Conservation (phyloP, 768 basidiomycete genomes). For the Psilocybe sp. region DNA sequence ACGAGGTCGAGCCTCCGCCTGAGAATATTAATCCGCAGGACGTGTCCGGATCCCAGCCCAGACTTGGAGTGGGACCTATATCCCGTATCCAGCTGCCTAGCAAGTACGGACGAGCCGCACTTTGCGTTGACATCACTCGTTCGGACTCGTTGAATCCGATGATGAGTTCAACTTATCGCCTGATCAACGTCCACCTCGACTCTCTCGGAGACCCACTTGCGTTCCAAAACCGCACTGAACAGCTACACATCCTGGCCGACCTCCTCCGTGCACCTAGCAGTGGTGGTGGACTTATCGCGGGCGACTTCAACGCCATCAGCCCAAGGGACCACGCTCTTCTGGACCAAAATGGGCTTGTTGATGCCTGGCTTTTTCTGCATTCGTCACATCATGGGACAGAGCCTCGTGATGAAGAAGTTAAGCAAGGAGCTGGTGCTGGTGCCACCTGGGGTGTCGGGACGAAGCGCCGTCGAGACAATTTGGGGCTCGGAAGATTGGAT, state of each 20-base stretch:
- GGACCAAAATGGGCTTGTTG: slow-evolving; percentile 34
- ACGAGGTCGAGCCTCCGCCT: slow-evolving; percentile 16
- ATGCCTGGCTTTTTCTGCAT: slow-evolving; percentile 39
- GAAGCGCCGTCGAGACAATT: slow-evolving; percentile 23
- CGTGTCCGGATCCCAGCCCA: slow-evolving; percentile 12
- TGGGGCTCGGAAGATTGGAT: slow-evolving; percentile 32
- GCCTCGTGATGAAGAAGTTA: too few relatives aligned
- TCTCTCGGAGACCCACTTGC: slow-evolving; percentile 20
- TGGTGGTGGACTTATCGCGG: slow-evolving; percentile 39
- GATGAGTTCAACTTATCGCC: slow-evolving; percentile 1
- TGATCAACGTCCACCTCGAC: slow-evolving; percentile 31
- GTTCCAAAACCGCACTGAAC: slow-evolving; percentile 20
- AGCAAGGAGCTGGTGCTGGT: slow-evolving; percentile 24
- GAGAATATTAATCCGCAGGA: slow-evolving; percentile 19
- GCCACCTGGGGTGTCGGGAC: slow-evolving; percentile 36
- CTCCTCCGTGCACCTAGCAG: slow-evolving; percentile 39
- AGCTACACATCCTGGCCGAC: slow-evolving; percentile 30
- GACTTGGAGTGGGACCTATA: slow-evolving; percentile 15
- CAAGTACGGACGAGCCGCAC: slow-evolving; percentile 33
- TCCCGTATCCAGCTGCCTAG: slow-evolving; percentile 31
- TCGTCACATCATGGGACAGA: too few relatives aligned
- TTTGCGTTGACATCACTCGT: slow-evolving; percentile 31
- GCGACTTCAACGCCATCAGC: slow-evolving; percentile 44
- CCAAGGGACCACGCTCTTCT: slow-evolving; percentile 33
- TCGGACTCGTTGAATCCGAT: slow-evolving; percentile 16